Evolutionary conservation across 768 basidiomycete species (phyloP), one percentile per base, ranked within the genome.

Genomic region (Rubroboletus pulcherrimus): DNA sequence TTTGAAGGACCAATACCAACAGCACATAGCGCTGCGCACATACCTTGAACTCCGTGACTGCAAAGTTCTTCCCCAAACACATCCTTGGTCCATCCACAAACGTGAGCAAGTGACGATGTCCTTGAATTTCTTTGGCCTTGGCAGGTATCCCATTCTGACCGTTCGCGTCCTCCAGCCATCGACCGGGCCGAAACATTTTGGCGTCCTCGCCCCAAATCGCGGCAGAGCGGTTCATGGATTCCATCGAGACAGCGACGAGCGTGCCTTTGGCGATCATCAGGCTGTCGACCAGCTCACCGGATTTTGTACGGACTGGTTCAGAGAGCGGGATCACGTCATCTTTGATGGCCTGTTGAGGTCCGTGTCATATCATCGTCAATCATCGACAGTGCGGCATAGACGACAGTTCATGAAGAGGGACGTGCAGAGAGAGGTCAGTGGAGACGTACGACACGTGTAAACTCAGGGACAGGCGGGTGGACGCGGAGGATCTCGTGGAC

Each of bases 151-250:
- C 64, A 15, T 69, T 63, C 6, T 34, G 26, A 9, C 61, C 37
- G 3, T 29, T 17, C 19, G 17, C 19, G 5, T 68, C 67, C 15
- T 66, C 65, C 8, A 87, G 71, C 87, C 87, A 89, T 15, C 87
- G 73, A 51, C 82, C 81, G 0, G 86, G 87, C 31, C 77, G 73
- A 63, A 84, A 90, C 30, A 78, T 74, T 29, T 77, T 74, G 1
- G 83, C 78, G 48, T 84, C 79, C 0, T 74, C 63, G 0, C 87
- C 87, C 88, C 87, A 89, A 21, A 86, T 64, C 1, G 66, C 70
- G 40, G 74, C 72, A 9, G 80, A 78, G 7, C 73, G 68, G 63
- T 88, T 86, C 56, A 83, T 74, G n/a, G 68, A 71, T 15, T 68
- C 57, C 31, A 84, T 76, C 0, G 81, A 75, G 4, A 78, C 65